Evolutionary conservation across 768 basidiomycete genomes (phyloP).

Genomic region (Lactarius sanguifluus): DNA sequence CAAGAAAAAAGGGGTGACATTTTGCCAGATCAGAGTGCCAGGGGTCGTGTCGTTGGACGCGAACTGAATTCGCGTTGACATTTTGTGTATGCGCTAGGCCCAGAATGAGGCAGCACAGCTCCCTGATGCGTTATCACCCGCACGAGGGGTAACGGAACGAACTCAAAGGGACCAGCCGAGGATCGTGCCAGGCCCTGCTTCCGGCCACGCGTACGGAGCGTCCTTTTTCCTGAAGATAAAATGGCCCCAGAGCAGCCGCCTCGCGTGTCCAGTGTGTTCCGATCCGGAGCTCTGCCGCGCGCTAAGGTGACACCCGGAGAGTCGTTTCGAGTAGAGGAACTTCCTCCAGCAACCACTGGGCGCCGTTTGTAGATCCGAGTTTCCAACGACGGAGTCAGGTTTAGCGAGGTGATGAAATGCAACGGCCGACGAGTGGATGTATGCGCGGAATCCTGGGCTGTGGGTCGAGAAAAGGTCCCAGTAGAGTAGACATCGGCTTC

Average conservation of each 20-base stretch:
- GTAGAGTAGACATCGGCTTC: slow-evolving; percentile 29
- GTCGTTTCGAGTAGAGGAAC: background rate
- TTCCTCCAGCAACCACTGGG: background rate
- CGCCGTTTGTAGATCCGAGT: slow-evolving; percentile 11
- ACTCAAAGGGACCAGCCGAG: slow-evolving; percentile 13
- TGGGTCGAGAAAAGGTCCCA: slow-evolving; percentile 10
- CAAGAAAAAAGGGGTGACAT: slow-evolving; percentile 1
- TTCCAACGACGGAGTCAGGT: slow-evolving; percentile 14
- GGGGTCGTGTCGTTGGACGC: background rate
- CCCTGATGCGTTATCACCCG: slow-evolving; percentile 8
- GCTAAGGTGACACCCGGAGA: background rate
- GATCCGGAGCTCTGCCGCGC: background rate
- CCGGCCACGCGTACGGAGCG: slow-evolving; percentile 5
- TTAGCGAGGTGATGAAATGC: slow-evolving; percentile 19
- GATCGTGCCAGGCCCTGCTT: slow-evolving; percentile 4
- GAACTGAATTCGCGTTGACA: background rate
- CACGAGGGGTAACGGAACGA: slow-evolving; percentile 18
- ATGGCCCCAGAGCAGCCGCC: background rate
- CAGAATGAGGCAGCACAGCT: slow-evolving; percentile 1
- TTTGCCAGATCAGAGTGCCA: slow-evolving; percentile 1
- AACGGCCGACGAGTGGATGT: slow-evolving; percentile 24
- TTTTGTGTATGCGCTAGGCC: background rate
- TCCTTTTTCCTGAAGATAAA: background rate
- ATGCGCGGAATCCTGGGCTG: slow-evolving; percentile 16
- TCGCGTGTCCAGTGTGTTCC: slow-evolving; percentile 9